These are phyloP conservation scores for Debaryomyces robertsiae DNA, from an alignment of 1,139 yeast genomes.

Conservation along the genomic window DNA sequence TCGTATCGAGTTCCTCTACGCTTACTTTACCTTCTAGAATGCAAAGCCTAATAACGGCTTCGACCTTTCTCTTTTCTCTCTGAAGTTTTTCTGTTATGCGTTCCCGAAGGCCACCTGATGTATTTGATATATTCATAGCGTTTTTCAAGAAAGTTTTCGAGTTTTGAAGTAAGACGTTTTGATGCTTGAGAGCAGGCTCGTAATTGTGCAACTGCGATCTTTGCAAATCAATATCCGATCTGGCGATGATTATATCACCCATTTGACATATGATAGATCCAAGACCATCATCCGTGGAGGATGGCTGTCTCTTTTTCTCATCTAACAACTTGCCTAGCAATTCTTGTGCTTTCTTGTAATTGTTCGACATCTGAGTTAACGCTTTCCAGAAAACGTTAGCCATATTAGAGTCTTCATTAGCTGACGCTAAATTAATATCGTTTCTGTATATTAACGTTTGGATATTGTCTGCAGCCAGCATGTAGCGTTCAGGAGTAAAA, in stretches of 20 bases:
- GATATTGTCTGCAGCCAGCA: slow-evolving; percentile 46
- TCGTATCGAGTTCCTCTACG: slow-evolving; percentile 38
- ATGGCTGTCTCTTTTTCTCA: slow-evolving; percentile 20
- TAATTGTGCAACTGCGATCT: slow-evolving; percentile 35
- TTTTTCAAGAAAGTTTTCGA: slow-evolving; percentile 46
- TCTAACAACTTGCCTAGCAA: slow-evolving; percentile 23
- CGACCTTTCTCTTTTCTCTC: slow-evolving; percentile 45
- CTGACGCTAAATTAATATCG: slow-evolving; percentile 23
- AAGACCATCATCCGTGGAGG: slow-evolving; percentile 27
- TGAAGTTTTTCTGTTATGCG: slow-evolving; percentile 43
- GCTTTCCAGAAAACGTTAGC: slow-evolving; percentile 39
- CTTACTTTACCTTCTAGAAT: slow-evolving; percentile 43
- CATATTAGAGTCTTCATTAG: slow-evolving; percentile 14
- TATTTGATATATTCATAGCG: slow-evolving; percentile 48
- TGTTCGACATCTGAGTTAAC: slow-evolving; percentile 38
- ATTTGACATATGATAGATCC: slow-evolving; percentile 44
- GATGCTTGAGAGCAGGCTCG: slow-evolving; percentile 34
- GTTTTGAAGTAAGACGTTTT: slow-evolving; percentile 37
- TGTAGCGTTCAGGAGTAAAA: slow-evolving; percentile 34
- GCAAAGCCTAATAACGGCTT: slow-evolving; percentile 50
- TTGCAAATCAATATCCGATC: slow-evolving; percentile 58
- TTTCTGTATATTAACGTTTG: slow-evolving; percentile 46
- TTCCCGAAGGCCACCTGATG: slow-evolving; percentile 56
- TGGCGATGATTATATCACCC: slow-evolving; percentile 46
- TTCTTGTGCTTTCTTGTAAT: slow-evolving; percentile 44